A percentile compares a stretch with the other conserved stretches of the same genome.
phyloP scores from a whole-genome alignment of 257 asterid species.

The Rubia yunnanensis region DNA sequence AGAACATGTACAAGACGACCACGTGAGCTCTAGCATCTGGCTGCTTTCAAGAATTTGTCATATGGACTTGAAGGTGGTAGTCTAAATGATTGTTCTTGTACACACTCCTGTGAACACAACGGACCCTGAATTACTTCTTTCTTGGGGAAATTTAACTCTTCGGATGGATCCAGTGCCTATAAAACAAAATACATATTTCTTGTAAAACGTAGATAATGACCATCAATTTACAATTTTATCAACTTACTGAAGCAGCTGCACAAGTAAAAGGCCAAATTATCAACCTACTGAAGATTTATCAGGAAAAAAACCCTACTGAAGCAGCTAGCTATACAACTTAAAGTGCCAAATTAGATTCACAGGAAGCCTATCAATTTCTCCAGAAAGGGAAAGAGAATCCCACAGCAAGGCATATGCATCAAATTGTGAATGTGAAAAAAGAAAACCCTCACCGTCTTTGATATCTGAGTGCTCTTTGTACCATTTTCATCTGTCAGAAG shows the following conservation, averaged over 20 bases:
- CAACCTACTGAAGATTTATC: no score
- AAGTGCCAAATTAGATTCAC: background rate
- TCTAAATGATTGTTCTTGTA: constrained; percentile 34
- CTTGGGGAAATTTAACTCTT: constrained; percentile 13
- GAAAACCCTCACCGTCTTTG: constrained; percentile 20
- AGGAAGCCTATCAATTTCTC: background rate
- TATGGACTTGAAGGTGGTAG: constrained; percentile 52
- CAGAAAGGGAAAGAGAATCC: background rate
- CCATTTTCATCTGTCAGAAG: constrained; percentile 19
- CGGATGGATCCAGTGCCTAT: constrained; percentile 20
- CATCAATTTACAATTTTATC: background rate
- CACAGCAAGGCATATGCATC: background rate
- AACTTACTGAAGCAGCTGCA: background rate
- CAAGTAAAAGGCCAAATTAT: no score
- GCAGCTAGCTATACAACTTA: no score
- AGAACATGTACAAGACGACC: constrained; percentile 9
- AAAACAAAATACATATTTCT: background rate
- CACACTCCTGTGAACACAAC: constrained; percentile 24
- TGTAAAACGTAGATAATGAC: background rate
- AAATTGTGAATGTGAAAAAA: background rate
- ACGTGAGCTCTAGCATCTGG: constrained; percentile 28
- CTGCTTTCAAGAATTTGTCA: constrained; percentile 45
- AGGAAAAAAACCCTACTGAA: background rate
- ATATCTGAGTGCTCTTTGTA: constrained; percentile 6
- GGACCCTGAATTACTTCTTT: constrained; percentile 10